These are phyloP conservation scores for Lactarius hengduanensis DNA, from an alignment of 768 basidiomycete species.

Conservation along the genomic window DNA sequence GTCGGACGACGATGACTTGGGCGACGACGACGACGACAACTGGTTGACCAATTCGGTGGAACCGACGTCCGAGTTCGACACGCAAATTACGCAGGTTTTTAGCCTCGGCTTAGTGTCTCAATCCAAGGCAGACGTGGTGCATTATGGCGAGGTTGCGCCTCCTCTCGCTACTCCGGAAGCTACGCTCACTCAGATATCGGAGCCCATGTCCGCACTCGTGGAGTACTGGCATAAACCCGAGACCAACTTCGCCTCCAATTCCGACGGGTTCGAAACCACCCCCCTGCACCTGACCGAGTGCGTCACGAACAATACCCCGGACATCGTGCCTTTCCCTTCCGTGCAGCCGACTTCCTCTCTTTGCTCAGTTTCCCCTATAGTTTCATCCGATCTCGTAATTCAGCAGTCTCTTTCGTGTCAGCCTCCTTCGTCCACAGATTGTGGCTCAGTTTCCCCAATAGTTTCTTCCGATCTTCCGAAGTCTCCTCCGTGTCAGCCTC, in stretches of 20 bases:
- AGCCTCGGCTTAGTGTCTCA: neutral
- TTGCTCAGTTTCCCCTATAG: neutral
- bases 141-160: neutral
- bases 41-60: neutral
- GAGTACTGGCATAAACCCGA: slow-evolving; percentile 7
- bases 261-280: neutral
- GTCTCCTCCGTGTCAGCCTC: slow-evolving; percentile 3
- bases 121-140: neutral
- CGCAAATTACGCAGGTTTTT: slow-evolving; percentile 10
- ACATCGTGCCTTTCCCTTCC: neutral
- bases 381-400: neutral
- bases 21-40: neutral
- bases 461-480: neutral
- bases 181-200: neutral
- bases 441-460: neutral
- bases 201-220: slow-evolving; percentile 16
- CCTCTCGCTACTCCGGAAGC: neutral
- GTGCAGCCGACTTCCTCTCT: neutral
- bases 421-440: slow-evolving; percentile 17
- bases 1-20: neutral
- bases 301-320: neutral
- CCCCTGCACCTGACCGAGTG: neutral
- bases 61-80: neutral
- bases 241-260: neutral
- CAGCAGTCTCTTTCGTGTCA: neutral